Percentiles rank a stretch among this genome's conserved stretches.
Evolutionary conservation across 192 early-diverging fungal genomes (phyloP).

Genomic region (Dimargaris xerosporica): DNA sequence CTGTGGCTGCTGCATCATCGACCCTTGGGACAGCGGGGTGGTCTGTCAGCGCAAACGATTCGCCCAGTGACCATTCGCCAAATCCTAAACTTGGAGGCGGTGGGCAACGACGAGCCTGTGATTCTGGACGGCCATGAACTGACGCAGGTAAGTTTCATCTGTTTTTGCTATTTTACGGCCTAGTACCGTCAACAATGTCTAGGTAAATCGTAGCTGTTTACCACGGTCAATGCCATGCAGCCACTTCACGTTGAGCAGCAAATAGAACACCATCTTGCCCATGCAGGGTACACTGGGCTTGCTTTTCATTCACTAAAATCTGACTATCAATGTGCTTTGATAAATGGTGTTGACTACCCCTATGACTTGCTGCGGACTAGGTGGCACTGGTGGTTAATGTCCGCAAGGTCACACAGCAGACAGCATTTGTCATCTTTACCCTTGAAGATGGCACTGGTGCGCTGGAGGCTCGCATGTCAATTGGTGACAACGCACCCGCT

Average conservation of each 20-base stretch:
- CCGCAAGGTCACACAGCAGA: constrained; percentile 32
- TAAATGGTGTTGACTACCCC: too few species aligned
- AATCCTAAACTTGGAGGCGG: constrained; percentile 29
- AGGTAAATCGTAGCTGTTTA: too few species aligned
- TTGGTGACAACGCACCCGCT: constrained; percentile 26
- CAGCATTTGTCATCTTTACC: constrained; percentile 45
- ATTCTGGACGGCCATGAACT: constrained; percentile 53
- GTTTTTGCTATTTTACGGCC: background rate
- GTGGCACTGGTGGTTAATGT: constrained; percentile 58
- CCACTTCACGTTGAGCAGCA: too few species aligned
- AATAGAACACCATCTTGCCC: too few species aligned
- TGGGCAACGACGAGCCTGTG: constrained; percentile 39
- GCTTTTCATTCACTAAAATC: too few species aligned
- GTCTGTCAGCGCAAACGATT: constrained; percentile 40
- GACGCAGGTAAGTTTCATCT: constrained; percentile 30
- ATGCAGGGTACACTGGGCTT: too few species aligned
- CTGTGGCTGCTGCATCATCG: too few species aligned
- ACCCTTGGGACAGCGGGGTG: constrained; percentile 21
- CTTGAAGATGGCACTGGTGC: constrained; percentile 69
- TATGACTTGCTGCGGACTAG: constrained; percentile 17
- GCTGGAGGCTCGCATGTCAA: constrained; percentile 55
- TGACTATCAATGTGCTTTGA: too few species aligned
- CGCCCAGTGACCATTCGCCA: constrained; percentile 77
- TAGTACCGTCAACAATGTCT: background rate
- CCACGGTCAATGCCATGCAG: too few species aligned